A percentile compares a stretch with the other conserved stretches of the same genome.
Evolutionary conservation across 2,329 filamentous ascomycete species (phyloP).

Genomic region (Acrodontium crateriforme): DNA sequence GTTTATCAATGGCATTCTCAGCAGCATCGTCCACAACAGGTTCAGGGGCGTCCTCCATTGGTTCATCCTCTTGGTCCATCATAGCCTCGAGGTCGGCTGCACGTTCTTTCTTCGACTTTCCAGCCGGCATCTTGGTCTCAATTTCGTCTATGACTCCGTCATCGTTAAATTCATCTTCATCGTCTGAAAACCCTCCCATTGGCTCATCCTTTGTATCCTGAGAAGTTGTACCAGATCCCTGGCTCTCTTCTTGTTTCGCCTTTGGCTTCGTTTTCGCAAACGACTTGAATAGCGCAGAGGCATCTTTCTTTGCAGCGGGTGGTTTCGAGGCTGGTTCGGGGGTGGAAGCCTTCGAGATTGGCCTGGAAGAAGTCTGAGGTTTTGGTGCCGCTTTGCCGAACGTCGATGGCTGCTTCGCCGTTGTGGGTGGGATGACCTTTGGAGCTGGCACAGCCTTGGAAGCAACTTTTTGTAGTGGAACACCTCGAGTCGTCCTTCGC

Average conservation of each 20-base stretch:
- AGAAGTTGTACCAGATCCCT: conserved; percentile 25
- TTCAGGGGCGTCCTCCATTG: conserved; percentile 12
- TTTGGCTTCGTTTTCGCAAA: conserved; percentile 59
- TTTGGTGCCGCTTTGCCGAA: conserved; percentile 6
- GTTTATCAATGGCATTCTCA: conserved; percentile 44
- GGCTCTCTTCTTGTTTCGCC: conserved; percentile 25
- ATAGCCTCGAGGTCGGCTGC: conserved; percentile 55
- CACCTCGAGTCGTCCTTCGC: conserved; percentile 30
- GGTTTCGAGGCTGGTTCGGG: conserved; percentile 19
- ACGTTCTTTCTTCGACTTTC: conserved; percentile 43
- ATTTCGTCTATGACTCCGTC: conserved; percentile 45
- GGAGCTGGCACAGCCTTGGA: conserved; percentile 9
- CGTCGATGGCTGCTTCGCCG: conserved; percentile 9
- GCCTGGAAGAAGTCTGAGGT: conserved; percentile 6
- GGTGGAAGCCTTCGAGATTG: conserved; percentile 10
- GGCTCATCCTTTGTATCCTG: conserved; percentile 18
- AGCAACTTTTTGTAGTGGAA: background rate
- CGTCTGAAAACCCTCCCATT: conserved; percentile 29
- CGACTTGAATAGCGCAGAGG: conserved; percentile 60
- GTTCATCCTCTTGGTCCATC: conserved; percentile 51
- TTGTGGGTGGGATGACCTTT: conserved; percentile 8
- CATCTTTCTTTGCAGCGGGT: conserved; percentile 36
- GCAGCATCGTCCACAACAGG: conserved; percentile 10
- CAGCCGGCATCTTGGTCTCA: conserved; percentile 32
- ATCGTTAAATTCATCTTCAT: conserved; percentile 40